Evolutionary conservation across 495 filamentous ascomycete genomes (phyloP), one percentile per base, ranked within the genome.

Genomic region (Penicillium cosmopolitanum): DNA sequence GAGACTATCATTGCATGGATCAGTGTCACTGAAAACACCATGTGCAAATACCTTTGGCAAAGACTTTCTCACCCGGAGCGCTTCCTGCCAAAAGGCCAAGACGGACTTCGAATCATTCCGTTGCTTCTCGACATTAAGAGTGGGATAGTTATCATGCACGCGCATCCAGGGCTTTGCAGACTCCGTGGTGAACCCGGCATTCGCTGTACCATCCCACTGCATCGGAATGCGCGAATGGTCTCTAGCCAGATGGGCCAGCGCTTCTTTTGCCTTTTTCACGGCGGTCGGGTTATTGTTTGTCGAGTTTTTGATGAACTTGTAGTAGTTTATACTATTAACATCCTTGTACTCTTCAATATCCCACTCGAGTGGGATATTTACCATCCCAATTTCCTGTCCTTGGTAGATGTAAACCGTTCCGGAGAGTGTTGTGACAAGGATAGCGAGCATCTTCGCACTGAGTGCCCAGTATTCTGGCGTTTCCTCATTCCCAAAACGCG

Each of bases 191-290:
- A 88, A 88, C 5, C 87, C 87, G 0, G 75, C 83, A 57, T 89
- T 79, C 1, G 66, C 61, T 0, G 73, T 70, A 4, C 56, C 67
- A 59, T 82, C 72, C 87, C 86, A 90, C 51, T 85, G 85, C 78
- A 89, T 85, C 0, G 87, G 87, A 11, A 80, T 68, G 9, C 87
- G 75, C 3, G 84, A 78, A 61, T 90, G 78, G 57, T 90, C 87
- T n/a, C 87, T 77, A 0, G 82, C 82, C 51, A 80, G 73, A 31
- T 77, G 69, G 53, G 80, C 73, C 34, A 87, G 40, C 0, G 75
- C 65, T 12, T 70, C 56, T 52, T 77, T 66, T 0, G 73, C 79
- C 1, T 70, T 65, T 38, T 65, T 71, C 13, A 85, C 57, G 5
- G 64, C 69, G 13, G 68, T 58, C 12, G 70, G 66, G 35, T 82